A percentile compares a stretch with the other conserved stretches of the same genome.
These are phyloP conservation scores for Helenozyma baotianmanensis DNA, from an alignment of 805 yeast species.

Conservation along the genomic window DNA sequence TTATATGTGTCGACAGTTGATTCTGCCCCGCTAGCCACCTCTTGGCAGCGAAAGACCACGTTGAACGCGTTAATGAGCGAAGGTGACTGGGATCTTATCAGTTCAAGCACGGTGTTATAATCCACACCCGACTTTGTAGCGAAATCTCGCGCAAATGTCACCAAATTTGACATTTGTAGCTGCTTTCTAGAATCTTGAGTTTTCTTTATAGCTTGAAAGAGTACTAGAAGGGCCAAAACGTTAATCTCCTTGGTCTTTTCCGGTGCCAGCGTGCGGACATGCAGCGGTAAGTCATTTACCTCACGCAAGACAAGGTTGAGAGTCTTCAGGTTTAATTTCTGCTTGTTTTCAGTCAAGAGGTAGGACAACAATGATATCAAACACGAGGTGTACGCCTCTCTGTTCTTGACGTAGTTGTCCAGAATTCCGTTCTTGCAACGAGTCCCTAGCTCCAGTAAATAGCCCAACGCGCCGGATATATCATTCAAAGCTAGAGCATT, in stretches of 20 bases:
- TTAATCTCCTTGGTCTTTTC: constrained; percentile 2
- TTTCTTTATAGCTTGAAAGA: constrained; percentile 1
- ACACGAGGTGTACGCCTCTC: constrained; percentile 11
- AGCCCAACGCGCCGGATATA: no score
- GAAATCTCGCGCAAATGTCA: constrained; percentile 2
- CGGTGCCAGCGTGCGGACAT: neutral
- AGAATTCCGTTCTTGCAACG: no score
- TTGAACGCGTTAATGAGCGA: constrained; percentile 6
- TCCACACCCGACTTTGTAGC: no score
- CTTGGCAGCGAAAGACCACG: constrained; percentile 1
- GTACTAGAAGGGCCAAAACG: constrained; percentile 1
- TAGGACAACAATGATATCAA: constrained; percentile 9
- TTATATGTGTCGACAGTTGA: constrained; percentile 9
- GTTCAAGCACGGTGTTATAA: no score
- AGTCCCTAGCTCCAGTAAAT: no score
- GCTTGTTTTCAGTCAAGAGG: no score
- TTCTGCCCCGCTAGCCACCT: neutral
- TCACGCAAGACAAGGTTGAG: constrained; percentile 1
- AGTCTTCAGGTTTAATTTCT: no score
- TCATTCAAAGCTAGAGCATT: no score
- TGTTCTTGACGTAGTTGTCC: constrained; percentile 1
- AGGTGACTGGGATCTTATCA: neutral
- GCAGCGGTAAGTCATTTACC: constrained; percentile 1
- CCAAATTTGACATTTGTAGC: no score
- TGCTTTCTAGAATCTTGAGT: no score